Conservation (phyloP, 495 filamentous ascomycete genomes). For the Neurospora sp. region DNA sequence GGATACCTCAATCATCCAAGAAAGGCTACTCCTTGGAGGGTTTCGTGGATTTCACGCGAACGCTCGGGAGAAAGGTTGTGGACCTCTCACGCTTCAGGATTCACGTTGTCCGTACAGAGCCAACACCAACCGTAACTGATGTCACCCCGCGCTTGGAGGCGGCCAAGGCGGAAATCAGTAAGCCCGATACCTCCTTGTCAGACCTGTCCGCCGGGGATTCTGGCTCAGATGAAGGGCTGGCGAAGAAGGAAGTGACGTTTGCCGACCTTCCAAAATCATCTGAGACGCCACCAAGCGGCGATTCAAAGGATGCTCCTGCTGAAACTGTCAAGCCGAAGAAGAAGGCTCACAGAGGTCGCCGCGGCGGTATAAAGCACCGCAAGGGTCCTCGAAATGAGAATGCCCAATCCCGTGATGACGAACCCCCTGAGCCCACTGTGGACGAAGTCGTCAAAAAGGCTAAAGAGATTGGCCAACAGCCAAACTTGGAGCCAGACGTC, state of each 20-base stretch:
- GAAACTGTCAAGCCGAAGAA: constrained; percentile 52
- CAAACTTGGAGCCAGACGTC: constrained; percentile 48
- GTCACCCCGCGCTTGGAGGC: not conserved
- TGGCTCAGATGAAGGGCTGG: not conserved
- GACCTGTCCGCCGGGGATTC: not conserved
- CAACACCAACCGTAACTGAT: not conserved
- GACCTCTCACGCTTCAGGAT: not conserved
- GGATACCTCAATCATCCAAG: not conserved
- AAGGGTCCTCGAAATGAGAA: constrained; percentile 37
- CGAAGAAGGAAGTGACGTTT: constrained; percentile 1
- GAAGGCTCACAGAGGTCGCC: constrained; percentile 68
- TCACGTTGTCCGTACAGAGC: not conserved
- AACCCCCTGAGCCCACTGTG: constrained; percentile 24
- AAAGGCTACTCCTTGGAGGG: not conserved
- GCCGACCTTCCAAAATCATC: constrained; percentile 2
- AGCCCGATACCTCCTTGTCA: not conserved
- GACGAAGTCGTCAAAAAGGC: constrained; percentile 36
- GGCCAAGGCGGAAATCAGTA: not conserved
- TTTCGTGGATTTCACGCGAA: not conserved
- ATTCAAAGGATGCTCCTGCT: constrained; percentile 24
- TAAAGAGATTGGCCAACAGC: constrained; percentile 34
- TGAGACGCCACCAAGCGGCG: constrained; percentile 7
- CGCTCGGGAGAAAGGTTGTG: not conserved
- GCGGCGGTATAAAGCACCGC: constrained; percentile 68
- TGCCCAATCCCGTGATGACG: constrained; percentile 33